Conservation (phyloP, 179 eudicot species). For the Silene vulgaris region DNA sequence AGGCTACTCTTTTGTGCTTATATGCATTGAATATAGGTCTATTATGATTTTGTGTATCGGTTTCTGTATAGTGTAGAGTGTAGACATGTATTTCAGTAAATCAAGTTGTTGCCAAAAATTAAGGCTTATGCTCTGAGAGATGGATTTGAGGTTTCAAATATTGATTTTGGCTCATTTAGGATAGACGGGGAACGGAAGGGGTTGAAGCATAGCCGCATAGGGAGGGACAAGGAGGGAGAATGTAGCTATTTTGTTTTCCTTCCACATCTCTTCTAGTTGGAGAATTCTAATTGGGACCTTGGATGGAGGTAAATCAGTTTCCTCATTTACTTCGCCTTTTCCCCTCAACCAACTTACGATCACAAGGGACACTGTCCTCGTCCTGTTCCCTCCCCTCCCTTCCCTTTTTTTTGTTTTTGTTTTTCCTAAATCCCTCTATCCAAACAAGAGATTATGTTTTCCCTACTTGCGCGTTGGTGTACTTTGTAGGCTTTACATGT, state of each 20-base stretch:
- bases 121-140: slow-evolving; percentile 1
- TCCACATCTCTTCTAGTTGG: background rate
- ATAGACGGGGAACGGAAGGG: background rate
- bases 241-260: background rate
- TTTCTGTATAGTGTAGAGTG: background rate
- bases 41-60: slow-evolving; percentile 2
- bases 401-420: too few relatives aligned
- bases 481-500: background rate
- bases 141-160: background rate
- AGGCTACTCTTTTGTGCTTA: background rate
- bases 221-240: background rate
- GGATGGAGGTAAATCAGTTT: background rate
- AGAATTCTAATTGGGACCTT: background rate
- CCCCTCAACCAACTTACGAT: background rate
- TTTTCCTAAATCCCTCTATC: too few relatives aligned
- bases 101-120: background rate
- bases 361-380: too few relatives aligned
- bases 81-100: background rate
- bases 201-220: too few relatives aligned
- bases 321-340: background rate
- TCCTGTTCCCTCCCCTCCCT: too few relatives aligned
- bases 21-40: background rate
- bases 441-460: background rate
- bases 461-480: background rate
- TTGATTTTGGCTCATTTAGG: background rate